Conservation (phyloP, 2,329 filamentous ascomycete genomes). For the Xylaria sp. region DNA sequence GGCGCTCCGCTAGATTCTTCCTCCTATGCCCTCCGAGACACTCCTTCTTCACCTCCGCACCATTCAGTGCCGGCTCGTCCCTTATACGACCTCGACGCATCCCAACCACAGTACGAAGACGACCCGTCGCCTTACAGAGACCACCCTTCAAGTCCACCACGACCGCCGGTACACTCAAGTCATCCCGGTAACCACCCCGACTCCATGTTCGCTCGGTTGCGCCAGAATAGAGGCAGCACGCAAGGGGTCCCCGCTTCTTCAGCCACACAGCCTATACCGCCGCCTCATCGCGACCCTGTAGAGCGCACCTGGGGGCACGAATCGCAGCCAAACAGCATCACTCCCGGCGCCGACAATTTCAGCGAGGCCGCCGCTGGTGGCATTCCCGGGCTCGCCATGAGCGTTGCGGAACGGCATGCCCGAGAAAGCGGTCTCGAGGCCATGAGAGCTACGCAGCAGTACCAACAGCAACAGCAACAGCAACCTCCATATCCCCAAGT, state of each 20-base stretch:
- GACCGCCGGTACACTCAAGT: constrained; percentile 30
- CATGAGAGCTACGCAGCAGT: constrained; percentile 56
- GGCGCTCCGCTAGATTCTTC: constrained; percentile 47
- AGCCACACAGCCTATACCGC: constrained; percentile 46
- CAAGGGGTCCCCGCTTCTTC: constrained; percentile 39
- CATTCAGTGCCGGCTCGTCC: constrained; percentile 8
- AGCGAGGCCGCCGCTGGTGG: constrained; percentile 71
- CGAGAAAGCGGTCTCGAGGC: constrained; percentile 74
- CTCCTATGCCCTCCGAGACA: constrained; percentile 26
- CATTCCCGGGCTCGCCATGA: constrained; percentile 74
- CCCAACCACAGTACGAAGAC: constrained; percentile 43
- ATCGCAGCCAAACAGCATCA: constrained; percentile 57
- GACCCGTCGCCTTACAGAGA: constrained; percentile 40
- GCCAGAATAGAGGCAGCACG: constrained; percentile 50
- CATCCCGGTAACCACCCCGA: constrained; percentile 51
- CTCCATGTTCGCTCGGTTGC: constrained; percentile 52
- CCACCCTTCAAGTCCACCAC: constrained; percentile 37
- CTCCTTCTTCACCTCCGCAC: constrained; percentile 32
- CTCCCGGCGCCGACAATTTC: constrained; percentile 75
- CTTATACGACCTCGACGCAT: constrained; percentile 17
- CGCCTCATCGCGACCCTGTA: constrained; percentile 43
- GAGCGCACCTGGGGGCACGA: constrained; percentile 43
- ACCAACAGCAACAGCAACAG: constrained; percentile 40
- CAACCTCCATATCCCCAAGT: constrained; percentile 38
- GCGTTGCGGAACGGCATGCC: constrained; percentile 72